Evolutionary conservation across 192 early-diverging fungal genomes (phyloP).

Genomic region (Entophlyctis luteolus): DNA sequence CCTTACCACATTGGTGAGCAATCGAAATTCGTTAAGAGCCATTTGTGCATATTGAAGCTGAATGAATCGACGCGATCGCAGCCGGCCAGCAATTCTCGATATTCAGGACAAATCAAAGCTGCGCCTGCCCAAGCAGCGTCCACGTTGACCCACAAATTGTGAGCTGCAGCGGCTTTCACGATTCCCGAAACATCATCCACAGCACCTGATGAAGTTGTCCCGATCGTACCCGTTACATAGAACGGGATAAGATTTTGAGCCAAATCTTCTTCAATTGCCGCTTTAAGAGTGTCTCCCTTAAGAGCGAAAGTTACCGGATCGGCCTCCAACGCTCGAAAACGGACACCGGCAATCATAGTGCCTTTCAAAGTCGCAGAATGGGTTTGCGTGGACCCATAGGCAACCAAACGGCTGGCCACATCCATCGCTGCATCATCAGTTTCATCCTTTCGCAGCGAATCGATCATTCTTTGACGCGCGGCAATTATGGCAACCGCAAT

Average conservation of each 20-base stretch:
- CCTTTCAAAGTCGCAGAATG: constrained; percentile 57
- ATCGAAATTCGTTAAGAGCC: constrained; percentile 63
- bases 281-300: constrained; percentile 38
- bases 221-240: constrained; percentile 61
- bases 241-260: constrained; percentile 56
- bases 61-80: constrained; percentile 58
- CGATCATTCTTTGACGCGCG: constrained; percentile 47
- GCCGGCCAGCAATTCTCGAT: constrained; percentile 42
- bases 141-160: constrained; percentile 58
- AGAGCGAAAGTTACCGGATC: constrained; percentile 35
- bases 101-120: constrained; percentile 57
- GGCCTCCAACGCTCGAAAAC: constrained; percentile 32
- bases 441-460: constrained; percentile 18
- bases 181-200: constrained; percentile 57
- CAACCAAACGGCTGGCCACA: constrained; percentile 42
- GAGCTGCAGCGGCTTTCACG: constrained; percentile 38
- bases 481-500: constrained; percentile 57
- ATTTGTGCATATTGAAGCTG: constrained; percentile 63
- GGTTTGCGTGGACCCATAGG: constrained; percentile 62
- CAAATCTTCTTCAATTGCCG: constrained; percentile 48
- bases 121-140: constrained; percentile 65
- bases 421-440: constrained; percentile 31
- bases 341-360: constrained; percentile 45
- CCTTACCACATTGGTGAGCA: constrained; percentile 54
- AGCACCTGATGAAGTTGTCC: constrained; percentile 56